These are phyloP conservation scores for Chlorella variabilis DNA, from an alignment of 163 green algal species.

Conservation along the genomic window DNA sequence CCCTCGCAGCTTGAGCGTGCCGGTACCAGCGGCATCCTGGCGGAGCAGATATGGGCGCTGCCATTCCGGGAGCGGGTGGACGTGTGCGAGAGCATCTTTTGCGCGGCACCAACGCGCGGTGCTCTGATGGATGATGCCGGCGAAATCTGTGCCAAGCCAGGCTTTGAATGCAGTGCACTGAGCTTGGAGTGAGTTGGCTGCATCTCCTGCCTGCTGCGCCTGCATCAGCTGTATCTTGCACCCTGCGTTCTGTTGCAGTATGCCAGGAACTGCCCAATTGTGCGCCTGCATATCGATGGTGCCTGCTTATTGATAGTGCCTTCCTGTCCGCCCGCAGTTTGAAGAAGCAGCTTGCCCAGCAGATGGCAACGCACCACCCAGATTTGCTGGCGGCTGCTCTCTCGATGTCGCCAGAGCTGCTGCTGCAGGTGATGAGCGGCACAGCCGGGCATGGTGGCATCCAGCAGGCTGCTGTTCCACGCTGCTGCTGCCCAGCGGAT, in stretches of 20 bases:
- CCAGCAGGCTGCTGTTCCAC: too few relatives aligned
- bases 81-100: conserved; percentile 2
- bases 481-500: too few relatives aligned
- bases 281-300: too few relatives aligned
- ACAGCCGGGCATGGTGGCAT: too few relatives aligned
- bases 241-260: too few relatives aligned
- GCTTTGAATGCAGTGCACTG: conserved; percentile 19
- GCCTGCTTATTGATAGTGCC: too few relatives aligned
- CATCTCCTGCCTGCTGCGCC: background rate
- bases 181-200: background rate
- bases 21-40: background rate
- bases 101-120: background rate
- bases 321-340: too few relatives aligned
- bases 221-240: too few relatives aligned
- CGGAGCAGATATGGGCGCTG: background rate
- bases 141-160: background rate
- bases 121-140: background rate
- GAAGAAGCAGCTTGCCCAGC: background rate
- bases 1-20: too few relatives aligned
- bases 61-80: conserved; percentile 5
- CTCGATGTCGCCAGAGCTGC: background rate
- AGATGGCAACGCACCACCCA: conserved; percentile 6
- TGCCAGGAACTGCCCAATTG: too few relatives aligned
- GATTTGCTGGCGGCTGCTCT: conserved; percentile 22
- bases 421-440: conserved; percentile 11